Evolutionary conservation across 352 stramenopile genomes (phyloP).

Genomic region (Phytophthora citrophthora): DNA sequence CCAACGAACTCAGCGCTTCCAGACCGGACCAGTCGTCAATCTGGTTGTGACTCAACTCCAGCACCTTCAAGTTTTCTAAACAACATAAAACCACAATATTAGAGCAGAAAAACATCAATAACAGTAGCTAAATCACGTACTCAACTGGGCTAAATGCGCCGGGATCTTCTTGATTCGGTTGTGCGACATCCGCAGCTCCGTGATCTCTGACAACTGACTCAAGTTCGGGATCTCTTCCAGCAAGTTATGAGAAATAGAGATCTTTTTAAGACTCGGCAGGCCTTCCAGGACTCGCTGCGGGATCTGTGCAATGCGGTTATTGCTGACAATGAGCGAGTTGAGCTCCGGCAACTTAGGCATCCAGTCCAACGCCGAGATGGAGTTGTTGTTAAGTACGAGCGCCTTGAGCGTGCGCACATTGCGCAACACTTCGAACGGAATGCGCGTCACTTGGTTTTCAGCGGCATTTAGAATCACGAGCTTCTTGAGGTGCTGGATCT

Average conservation of each 20-base stretch:
- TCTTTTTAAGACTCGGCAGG: slow-evolving; percentile 80
- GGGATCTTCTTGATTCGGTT: slow-evolving; percentile 82
- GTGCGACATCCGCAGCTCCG: slow-evolving; percentile 83
- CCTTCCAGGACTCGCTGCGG: slow-evolving; percentile 63
- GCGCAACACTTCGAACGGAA: slow-evolving; percentile 72
- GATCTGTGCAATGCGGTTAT: slow-evolving; percentile 82
- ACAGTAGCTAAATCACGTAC: slow-evolving; percentile 40
- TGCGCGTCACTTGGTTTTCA: slow-evolving; percentile 78
- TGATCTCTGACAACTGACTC: slow-evolving; percentile 65
- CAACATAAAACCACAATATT: slow-evolving; percentile 5
- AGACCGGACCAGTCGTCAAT: slow-evolving; percentile 85
- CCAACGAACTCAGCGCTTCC: slow-evolving; percentile 60
- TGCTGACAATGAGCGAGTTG: slow-evolving; percentile 87
- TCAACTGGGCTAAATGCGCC: slow-evolving; percentile 60
- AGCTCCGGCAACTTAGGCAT: slow-evolving; percentile 77
- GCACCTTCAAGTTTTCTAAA: slow-evolving; percentile 78
- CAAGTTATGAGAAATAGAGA: slow-evolving; percentile 87
- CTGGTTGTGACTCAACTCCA: slow-evolving; percentile 84
- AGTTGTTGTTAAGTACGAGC: slow-evolving; percentile 87
- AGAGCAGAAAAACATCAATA: not conserved
- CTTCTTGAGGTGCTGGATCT: slow-evolving; percentile 82
- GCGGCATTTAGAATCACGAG: slow-evolving; percentile 80
- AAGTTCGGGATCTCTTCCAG: slow-evolving; percentile 78
- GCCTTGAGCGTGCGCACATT: slow-evolving; percentile 77
- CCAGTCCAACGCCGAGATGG: slow-evolving; percentile 85